Evolutionary conservation across 768 basidiomycete species (phyloP).

Genomic region (Auricularia cornea): DNA sequence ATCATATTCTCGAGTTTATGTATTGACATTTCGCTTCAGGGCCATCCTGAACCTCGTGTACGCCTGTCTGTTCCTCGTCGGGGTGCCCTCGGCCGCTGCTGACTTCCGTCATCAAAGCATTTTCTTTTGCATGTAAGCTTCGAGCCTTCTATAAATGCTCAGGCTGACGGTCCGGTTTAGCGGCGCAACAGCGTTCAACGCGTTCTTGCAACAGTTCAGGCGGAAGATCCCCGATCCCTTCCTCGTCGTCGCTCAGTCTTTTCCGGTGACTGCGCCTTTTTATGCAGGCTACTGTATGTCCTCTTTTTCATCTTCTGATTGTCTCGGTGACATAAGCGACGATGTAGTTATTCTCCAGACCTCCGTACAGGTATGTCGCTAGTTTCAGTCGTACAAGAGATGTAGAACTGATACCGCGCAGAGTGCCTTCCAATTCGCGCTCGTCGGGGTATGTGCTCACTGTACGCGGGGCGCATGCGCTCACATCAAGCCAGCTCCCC

Average conservation of each 20-base stretch:
- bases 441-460: neutral
- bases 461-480: too few relatives aligned
- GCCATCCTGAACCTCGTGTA: neutral
- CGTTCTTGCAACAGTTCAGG: slow-evolving; percentile 20
- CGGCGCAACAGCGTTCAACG: slow-evolving; percentile 19
- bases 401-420: neutral
- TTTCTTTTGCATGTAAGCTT: slow-evolving; percentile 12
- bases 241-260: neutral
- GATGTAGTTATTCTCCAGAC: slow-evolving; percentile 6
- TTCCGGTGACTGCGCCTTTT: slow-evolving; percentile 21
- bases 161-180: slow-evolving; percentile 14
- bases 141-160: neutral
- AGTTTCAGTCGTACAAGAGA: neutral
- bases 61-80: neutral
- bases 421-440: slow-evolving; percentile 2
- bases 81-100: too few relatives aligned
- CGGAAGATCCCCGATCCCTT: neutral
- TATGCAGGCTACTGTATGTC: slow-evolving; percentile 22
- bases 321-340: too few relatives aligned
- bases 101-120: too few relatives aligned
- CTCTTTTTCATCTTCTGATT: too few relatives aligned
- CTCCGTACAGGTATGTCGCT: slow-evolving; percentile 8
- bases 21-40: neutral
- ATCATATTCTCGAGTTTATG: neutral
- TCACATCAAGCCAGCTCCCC: slow-evolving; percentile 6